Percentiles rank a stretch among this genome's conserved stretches.
Conservation (phyloP, 257 asterid genomes). For the Striga asiatica region DNA sequence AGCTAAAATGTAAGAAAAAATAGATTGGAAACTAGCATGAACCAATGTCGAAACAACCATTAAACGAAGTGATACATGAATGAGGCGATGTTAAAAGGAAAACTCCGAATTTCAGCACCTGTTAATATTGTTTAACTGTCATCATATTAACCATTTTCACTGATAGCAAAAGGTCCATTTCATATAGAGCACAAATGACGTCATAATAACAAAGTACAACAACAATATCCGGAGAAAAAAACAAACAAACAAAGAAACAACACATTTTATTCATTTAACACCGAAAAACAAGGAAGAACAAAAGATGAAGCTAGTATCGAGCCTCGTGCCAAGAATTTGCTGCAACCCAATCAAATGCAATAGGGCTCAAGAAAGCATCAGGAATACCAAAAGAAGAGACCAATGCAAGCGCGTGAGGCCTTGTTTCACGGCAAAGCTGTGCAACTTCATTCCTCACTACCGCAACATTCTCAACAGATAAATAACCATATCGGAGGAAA, state of each 20-base stretch:
- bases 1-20: no score
- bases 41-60: no score
- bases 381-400: slow-evolving; percentile 80
- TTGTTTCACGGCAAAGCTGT: slow-evolving; percentile 60
- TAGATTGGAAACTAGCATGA: no score
- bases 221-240: no score
- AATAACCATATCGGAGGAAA: slow-evolving; percentile 75
- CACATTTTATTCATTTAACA: background rate
- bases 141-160: no score
- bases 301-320: slow-evolving; percentile 10
- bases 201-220: no score
- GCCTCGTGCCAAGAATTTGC: slow-evolving; percentile 64
- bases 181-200: no score
- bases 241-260: background rate
- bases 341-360: slow-evolving; percentile 88
- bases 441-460: slow-evolving; percentile 64
- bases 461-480: slow-evolving; percentile 50
- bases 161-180: no score
- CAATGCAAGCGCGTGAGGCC: slow-evolving; percentile 78
- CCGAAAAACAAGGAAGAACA: background rate
- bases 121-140: no score
- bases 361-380: slow-evolving; percentile 83
- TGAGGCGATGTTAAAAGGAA: no score
- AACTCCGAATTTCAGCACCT: no score
- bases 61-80: no score